Conservation (phyloP, 164 flowering plant species). For the Kalanchoe fedtschenkoi region DNA sequence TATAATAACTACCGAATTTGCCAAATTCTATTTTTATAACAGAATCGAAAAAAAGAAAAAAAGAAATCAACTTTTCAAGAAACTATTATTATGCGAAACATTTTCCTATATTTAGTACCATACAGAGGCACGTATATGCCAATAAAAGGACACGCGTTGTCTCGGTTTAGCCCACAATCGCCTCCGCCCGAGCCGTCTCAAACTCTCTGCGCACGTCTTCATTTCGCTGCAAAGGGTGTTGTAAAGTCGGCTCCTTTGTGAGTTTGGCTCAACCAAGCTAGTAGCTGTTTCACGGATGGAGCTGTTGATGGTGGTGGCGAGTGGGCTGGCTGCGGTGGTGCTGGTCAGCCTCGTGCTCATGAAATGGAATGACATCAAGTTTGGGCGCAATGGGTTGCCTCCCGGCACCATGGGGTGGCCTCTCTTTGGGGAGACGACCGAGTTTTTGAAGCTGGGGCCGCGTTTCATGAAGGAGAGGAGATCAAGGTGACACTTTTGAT, state of each 20-base stretch:
- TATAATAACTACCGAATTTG: too few species aligned
- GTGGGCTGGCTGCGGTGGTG: conserved; percentile 2
- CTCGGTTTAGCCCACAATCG: too few species aligned
- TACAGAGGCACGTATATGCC: too few species aligned
- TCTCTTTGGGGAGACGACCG: conserved; percentile 81
- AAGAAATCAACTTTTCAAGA: too few species aligned
- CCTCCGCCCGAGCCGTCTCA: too few species aligned
- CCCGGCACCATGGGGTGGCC: conserved; percentile 99
- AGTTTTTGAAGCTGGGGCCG: conserved; percentile 84
- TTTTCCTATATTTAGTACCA: too few species aligned
- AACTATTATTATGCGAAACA: too few species aligned
- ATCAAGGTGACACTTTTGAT: conserved; percentile 48
- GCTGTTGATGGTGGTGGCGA: neutral
- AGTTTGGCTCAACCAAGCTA: neutral
- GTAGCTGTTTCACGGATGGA: too few species aligned
- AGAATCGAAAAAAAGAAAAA: too few species aligned
- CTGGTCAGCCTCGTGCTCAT: conserved; percentile 34
- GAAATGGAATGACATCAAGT: conserved; percentile 73
- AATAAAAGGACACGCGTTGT: too few species aligned
- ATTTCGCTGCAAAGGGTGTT: neutral
- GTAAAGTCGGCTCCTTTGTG: neutral
- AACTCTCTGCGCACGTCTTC: too few species aligned
- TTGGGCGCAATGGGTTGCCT: conserved; percentile 72
- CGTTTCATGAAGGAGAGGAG: conserved; percentile 76
- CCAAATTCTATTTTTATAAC: too few species aligned